Base-by-base conservation (phyloP, 1,284 basidiomycete species). In the Pseudomicrostroma phylloplanum region DNA sequence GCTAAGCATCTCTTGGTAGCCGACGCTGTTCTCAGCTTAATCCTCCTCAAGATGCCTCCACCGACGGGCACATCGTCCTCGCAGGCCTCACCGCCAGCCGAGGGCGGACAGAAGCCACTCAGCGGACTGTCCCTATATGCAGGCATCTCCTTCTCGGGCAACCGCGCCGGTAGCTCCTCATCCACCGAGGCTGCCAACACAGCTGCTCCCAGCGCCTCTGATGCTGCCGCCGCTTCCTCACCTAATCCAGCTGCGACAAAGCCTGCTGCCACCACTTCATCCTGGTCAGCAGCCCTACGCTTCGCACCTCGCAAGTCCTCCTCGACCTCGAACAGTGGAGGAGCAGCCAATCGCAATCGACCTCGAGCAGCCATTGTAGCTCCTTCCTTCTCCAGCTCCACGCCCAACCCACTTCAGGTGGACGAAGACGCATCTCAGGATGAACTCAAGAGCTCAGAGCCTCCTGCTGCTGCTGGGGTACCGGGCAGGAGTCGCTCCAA, bases 331-430 rank as follows among this genome's bases (percentile, higher is more conserved):
- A 49, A 21, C n/a, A 30, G 25, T 11, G 23, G 17, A 21, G 13
- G 11, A 6, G 51, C 51, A 25, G 51, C 21, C 21, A 54, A 54
- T 19, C 51, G 56, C 36, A 56, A 54, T 11, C 59, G 49, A 17
- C 71, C 63, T 40, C 66, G 56, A 43, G 69, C 63, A 13, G 67
- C 60, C 61, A n/a, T 48, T 12, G 46, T 48, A n/a, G 46, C 46
- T 23, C 23, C 46, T 48, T n/a, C n/a, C 12, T 48, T 48, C 46
- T 48, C 46, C 3, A 48, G 46, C 46, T n/a, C 46, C 23, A n/a
- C 46, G 6, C 46, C 46, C 46, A 48, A n/a, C 46, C 17, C 46
- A 12, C 46, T n/a, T n/a, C n/a, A 48, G 46, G 46, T n/a, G 12
- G 46, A 48, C n/a, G 46, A 48, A 54, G 21, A 54, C 17, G 43